A percentile compares a stretch with the other conserved stretches of the same genome.
phyloP scores from a whole-genome alignment of 768 basidiomycete genomes.

The Termitomyces eurrhizus region DNA sequence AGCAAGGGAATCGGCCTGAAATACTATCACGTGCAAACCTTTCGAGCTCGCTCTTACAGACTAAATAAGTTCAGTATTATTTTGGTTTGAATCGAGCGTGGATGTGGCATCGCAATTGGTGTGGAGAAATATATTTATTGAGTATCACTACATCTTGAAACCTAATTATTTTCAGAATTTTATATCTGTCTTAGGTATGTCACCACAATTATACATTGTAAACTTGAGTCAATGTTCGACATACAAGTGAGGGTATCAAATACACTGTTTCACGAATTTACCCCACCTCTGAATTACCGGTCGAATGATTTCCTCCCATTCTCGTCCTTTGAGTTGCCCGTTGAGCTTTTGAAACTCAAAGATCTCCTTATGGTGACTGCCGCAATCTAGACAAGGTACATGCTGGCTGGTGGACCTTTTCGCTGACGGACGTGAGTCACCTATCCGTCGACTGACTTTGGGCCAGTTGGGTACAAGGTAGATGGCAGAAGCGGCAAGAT shows the following conservation, averaged over 20 bases:
- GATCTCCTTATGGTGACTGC: constrained; percentile 68
- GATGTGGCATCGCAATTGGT: too few relatives aligned
- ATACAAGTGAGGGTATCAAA: constrained; percentile 16
- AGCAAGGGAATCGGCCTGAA: too few relatives aligned
- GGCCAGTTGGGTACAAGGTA: constrained; percentile 58
- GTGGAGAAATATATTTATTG: too few relatives aligned
- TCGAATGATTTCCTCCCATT: constrained; percentile 73
- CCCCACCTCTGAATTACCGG: constrained; percentile 82
- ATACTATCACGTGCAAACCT: too few relatives aligned
- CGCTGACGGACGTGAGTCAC: constrained; percentile 18
- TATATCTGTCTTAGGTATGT: too few relatives aligned
- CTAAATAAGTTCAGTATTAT: too few relatives aligned
- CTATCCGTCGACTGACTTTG: constrained; percentile 21
- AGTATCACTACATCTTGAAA: too few relatives aligned
- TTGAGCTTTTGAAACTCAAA: constrained; percentile 64
- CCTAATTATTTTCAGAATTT: too few relatives aligned
- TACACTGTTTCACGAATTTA: constrained; percentile 47
- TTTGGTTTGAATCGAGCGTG: too few relatives aligned
- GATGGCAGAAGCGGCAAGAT: constrained; percentile 51
- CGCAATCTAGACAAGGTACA: constrained; percentile 39
- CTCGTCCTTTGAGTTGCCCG: constrained; percentile 56
- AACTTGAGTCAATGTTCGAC: too few relatives aligned
- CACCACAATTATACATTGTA: too few relatives aligned
- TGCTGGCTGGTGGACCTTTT: constrained; percentile 17
- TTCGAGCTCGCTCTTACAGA: too few relatives aligned